A percentile compares a stretch with the other conserved stretches of the same genome.
Evolutionary conservation across 2,329 filamentous ascomycete genomes (phyloP).

Genomic region (Rugonectria rugulosa): DNA sequence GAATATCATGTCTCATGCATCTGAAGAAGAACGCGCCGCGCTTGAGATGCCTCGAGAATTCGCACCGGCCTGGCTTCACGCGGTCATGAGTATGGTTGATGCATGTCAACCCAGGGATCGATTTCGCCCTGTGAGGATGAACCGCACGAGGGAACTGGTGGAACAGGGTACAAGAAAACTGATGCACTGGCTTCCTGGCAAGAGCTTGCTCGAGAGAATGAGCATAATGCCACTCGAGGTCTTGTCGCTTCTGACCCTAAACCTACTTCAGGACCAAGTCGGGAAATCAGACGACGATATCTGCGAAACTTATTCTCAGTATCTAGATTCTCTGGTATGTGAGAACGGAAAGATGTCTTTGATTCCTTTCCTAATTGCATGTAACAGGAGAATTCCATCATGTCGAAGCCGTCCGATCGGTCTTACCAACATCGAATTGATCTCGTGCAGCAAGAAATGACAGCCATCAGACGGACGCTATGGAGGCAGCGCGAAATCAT

Average conservation of each 20-base stretch:
- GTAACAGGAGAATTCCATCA: conserved; percentile 49
- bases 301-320: conserved; percentile 51
- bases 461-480: conserved; percentile 47
- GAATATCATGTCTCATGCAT: conserved; percentile 38
- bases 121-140: conserved; percentile 42
- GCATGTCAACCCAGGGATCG: conserved; percentile 27
- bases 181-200: conserved; percentile 43
- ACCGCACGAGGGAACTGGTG: conserved; percentile 42
- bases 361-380: conserved; percentile 25
- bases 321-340: conserved; percentile 50
- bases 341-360: background rate
- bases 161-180: conserved; percentile 47
- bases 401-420: conserved; percentile 48
- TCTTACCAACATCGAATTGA: conserved; percentile 51
- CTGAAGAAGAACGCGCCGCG: conserved; percentile 36
- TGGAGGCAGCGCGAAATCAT: conserved; percentile 44
- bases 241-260: conserved; percentile 48
- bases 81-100: conserved; percentile 48
- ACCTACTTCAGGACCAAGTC: conserved; percentile 49
- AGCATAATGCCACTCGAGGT: conserved; percentile 53
- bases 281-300: conserved; percentile 49
- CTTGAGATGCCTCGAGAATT: conserved; percentile 47
- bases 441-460: conserved; percentile 51
- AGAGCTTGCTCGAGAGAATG: conserved; percentile 45
- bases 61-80: conserved; percentile 51